Percentiles rank a stretch among this genome's conserved stretches.
phyloP scores from a whole-genome alignment of 306 rosid species.

The Abrus precatorius region DNA sequence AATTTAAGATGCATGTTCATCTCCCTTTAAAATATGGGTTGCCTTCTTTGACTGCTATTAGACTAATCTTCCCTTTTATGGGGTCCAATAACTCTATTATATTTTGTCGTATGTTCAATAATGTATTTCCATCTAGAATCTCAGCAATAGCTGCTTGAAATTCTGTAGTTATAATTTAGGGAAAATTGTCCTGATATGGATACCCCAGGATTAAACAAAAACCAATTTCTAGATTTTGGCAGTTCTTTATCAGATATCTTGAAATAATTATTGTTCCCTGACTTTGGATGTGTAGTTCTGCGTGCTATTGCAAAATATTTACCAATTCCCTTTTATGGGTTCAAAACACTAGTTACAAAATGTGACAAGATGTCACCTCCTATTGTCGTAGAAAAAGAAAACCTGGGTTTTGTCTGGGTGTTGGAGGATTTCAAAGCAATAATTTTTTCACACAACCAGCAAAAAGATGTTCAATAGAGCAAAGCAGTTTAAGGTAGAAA shows the following conservation, averaged over 20 bases:
- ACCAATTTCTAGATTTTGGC: constrained; percentile 5
- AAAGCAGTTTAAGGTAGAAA: not conserved
- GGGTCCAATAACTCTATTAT: not conserved
- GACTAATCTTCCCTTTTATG: not conserved
- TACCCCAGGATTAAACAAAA: constrained; percentile 7
- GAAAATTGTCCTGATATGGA: constrained; percentile 6
- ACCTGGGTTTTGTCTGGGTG: not conserved
- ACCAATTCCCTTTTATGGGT: not conserved
- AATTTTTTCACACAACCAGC: not conserved
- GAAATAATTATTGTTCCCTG: not conserved
- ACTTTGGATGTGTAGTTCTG: not conserved
- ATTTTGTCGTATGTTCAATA: not conserved
- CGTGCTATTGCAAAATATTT: not conserved
- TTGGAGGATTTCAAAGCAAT: not conserved
- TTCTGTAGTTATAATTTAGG: not conserved
- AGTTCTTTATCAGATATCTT: not conserved
- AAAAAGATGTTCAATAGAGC: not conserved
- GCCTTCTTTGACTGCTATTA: constrained; percentile 42
- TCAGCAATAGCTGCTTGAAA: not conserved
- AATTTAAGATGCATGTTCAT: not conserved
- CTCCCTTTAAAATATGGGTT: not conserved
- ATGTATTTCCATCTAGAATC: constrained; percentile 8
- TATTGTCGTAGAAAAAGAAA: not conserved
- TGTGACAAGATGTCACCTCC: constrained; percentile 22
- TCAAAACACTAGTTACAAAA: not conserved